Conservation (phyloP, 148 eudicot species). For the Limonium bicolor region DNA sequence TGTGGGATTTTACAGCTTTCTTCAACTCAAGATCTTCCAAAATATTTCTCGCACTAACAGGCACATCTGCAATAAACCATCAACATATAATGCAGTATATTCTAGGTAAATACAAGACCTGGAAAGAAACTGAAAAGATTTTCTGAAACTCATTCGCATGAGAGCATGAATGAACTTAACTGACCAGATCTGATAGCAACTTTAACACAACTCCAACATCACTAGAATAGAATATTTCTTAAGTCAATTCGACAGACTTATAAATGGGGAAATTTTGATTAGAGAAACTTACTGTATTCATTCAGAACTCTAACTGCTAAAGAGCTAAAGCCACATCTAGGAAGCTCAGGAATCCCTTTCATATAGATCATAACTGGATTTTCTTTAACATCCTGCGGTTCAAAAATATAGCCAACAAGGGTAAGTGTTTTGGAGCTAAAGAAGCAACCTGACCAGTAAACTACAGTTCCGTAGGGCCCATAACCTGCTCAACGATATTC, state of each 20-base stretch:
- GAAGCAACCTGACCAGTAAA: too few relatives aligned
- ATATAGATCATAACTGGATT: slow-evolving; percentile 88
- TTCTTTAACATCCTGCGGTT: slow-evolving; percentile 93
- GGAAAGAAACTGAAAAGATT: too few relatives aligned
- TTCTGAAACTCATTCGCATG: too few relatives aligned
- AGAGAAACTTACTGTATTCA: slow-evolving; percentile 55
- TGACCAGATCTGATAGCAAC: too few relatives aligned
- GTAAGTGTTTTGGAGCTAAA: too few relatives aligned
- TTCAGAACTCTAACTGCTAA: slow-evolving; percentile 71
- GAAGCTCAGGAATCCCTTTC: slow-evolving; percentile 81
- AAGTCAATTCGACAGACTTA: too few relatives aligned
- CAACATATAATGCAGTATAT: background rate
- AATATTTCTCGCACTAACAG: slow-evolving; percentile 73
- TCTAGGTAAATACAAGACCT: too few relatives aligned
- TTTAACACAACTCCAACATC: too few relatives aligned
- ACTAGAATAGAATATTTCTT: too few relatives aligned
- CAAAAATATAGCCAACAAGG: background rate
- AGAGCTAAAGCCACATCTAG: slow-evolving; percentile 91
- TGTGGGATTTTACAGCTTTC: slow-evolving; percentile 66
- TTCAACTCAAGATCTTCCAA: slow-evolving; percentile 81
- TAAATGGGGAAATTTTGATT: too few relatives aligned
- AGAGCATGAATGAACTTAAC: too few relatives aligned
- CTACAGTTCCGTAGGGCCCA: background rate
- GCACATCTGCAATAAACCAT: slow-evolving; percentile 64
- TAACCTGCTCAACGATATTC: slow-evolving; percentile 85